Evolutionary conservation across 2,329 filamentous ascomycete genomes (phyloP).

Genomic region (Ophiobolus disseminans): DNA sequence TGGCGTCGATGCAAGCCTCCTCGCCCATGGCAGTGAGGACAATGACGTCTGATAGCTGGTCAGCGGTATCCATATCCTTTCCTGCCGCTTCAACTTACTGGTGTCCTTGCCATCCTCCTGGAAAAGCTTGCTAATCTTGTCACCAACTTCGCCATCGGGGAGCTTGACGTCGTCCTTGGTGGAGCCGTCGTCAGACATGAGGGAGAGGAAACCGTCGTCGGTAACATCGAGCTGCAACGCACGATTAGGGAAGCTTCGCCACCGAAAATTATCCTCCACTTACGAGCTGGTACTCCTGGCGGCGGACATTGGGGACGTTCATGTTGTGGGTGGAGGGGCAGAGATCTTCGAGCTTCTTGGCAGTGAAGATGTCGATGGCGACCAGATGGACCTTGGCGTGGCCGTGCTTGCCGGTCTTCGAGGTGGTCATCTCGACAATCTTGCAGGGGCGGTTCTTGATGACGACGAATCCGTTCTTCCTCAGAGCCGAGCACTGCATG

Average conservation of each 20-base stretch:
- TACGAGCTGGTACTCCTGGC: slow-evolving; percentile 93
- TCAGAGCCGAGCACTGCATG: slow-evolving; percentile 99
- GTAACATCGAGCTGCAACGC: slow-evolving; percentile 80
- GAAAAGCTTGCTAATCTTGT: slow-evolving; percentile 85
- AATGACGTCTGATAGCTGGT: slow-evolving; percentile 73
- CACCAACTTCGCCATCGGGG: slow-evolving; percentile 86
- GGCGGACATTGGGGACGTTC: slow-evolving; percentile 93
- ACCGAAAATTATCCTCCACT: slow-evolving; percentile 54
- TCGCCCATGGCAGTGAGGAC: slow-evolving; percentile 97
- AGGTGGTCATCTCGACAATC: slow-evolving; percentile 99
- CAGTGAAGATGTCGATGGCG: slow-evolving; percentile 98
- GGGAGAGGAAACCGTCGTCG: slow-evolving; percentile 92
- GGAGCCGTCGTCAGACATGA: slow-evolving; percentile 85
- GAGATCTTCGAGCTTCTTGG: slow-evolving; percentile 99
- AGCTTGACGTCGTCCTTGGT: slow-evolving; percentile 96
- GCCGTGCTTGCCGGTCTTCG: slow-evolving; percentile 99
- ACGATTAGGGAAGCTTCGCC: slow-evolving; percentile 24
- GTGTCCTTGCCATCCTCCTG: slow-evolving; percentile 85
- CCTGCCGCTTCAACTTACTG: slow-evolving; percentile 70
- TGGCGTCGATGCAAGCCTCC: slow-evolving; percentile 88
- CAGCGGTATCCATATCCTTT: slow-evolving; percentile 12
- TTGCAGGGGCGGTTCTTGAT: slow-evolving; percentile 99
- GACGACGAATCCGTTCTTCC: slow-evolving; percentile 98
- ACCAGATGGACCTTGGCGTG: slow-evolving; percentile 99
- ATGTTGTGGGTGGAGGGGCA: slow-evolving; percentile 97